Conservation (phyloP, 345 rosid genomes). For the Nephelium lappaceum region DNA sequence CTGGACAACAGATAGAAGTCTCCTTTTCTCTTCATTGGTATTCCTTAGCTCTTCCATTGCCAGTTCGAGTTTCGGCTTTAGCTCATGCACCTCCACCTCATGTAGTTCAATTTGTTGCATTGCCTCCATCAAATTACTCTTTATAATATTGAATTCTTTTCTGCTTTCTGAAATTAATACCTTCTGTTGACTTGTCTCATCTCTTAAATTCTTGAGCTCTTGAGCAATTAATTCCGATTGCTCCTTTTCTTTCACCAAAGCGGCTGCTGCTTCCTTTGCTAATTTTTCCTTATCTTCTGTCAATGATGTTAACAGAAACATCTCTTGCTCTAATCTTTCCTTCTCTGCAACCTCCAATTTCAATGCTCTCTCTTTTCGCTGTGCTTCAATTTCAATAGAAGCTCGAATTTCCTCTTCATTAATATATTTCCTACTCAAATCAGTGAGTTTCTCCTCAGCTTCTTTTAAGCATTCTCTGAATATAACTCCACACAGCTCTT, state of each 20-base stretch:
- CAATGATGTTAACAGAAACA: conserved; percentile 29
- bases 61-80: conserved; percentile 43
- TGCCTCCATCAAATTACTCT: conserved; percentile 42
- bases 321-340: conserved; percentile 50
- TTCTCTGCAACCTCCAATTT: conserved; percentile 47
- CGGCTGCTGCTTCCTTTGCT: conserved; percentile 37
- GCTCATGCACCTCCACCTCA: conserved; percentile 32
- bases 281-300: conserved; percentile 54
- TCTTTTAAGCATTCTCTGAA: conserved; percentile 60
- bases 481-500: conserved; percentile 44
- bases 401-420: conserved; percentile 37
- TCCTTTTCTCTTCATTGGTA: conserved; percentile 46
- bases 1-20: conserved; percentile 33
- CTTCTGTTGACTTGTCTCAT: conserved; percentile 40
- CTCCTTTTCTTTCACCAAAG: conserved; percentile 50
- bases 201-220: conserved; percentile 44
- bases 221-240: conserved; percentile 35
- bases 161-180: conserved; percentile 35
- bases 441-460: conserved; percentile 51
- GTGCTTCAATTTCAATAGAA: conserved; percentile 33
- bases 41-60: conserved; percentile 35
- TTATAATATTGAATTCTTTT: conserved; percentile 35
- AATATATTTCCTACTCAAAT: conserved; percentile 37
- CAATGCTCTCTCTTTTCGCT: conserved; percentile 51
- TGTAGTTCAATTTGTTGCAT: conserved; percentile 37